Conservation (phyloP, 306 rosid genomes). For the Quercus gilva region DNA sequence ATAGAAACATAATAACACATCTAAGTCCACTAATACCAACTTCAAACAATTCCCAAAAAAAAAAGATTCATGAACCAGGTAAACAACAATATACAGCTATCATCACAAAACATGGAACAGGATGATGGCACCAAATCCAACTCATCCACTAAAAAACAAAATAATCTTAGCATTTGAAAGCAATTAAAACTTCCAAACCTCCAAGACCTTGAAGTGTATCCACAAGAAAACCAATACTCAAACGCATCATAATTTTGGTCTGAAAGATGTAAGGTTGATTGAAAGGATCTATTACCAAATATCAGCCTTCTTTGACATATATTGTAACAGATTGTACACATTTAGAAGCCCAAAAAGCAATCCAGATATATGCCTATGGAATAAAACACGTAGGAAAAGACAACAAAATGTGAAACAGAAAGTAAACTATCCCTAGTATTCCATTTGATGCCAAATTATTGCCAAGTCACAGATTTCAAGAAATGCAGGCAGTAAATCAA, state of each 20-base stretch:
- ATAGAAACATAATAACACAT: neutral
- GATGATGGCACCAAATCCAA: no score
- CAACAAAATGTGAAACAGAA: neutral
- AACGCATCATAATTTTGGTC: neutral
- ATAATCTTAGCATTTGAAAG: neutral
- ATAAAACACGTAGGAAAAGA: neutral
- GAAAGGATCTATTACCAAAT: neutral
- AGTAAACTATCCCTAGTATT: neutral
- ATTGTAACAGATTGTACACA: neutral
- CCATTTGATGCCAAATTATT: neutral
- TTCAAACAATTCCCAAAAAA: neutral
- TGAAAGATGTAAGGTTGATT: neutral
- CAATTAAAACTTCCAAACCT: neutral
- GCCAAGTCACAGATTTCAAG: neutral
- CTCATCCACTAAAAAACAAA: neutral
- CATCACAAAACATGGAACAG: no score
- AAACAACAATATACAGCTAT: no score
- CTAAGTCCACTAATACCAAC: neutral
- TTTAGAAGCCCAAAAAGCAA: neutral
- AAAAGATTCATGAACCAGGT: neutral
- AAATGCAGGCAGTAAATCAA: neutral
- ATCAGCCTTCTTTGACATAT: neutral
- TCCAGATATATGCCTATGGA: neutral
- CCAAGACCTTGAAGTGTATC: neutral
- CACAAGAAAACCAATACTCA: neutral